Conservation (phyloP, 2,329 filamentous ascomycete genomes). For the Macrophomina phaseolina region DNA sequence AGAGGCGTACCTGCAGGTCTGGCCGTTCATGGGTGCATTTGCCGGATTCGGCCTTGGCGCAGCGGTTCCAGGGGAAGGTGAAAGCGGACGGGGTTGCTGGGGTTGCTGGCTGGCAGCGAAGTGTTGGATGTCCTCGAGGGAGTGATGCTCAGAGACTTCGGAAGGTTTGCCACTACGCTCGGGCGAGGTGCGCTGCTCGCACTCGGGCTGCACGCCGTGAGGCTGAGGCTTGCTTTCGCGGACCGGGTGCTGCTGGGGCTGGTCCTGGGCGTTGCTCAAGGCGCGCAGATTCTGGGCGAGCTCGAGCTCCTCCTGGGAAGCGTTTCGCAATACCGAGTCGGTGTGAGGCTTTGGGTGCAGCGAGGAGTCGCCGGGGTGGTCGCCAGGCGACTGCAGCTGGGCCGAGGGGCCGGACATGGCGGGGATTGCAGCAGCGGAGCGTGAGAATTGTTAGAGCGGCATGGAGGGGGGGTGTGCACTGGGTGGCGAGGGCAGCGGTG, state of each 20-base stretch:
- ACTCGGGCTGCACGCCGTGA: not conserved
- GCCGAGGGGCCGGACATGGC: conserved; percentile 13
- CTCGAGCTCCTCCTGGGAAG: conserved; percentile 57
- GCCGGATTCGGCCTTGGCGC: conserved; percentile 31
- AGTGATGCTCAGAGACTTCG: conserved; percentile 46
- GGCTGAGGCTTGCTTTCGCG: conserved; percentile 31
- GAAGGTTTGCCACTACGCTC: conserved; percentile 32
- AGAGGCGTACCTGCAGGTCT: conserved; percentile 71
- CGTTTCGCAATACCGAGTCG: conserved; percentile 44
- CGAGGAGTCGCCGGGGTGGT: conserved; percentile 5
- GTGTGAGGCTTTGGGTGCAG: conserved; percentile 6
- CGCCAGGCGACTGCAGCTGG: conserved; percentile 3
- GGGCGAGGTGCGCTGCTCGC: not conserved
- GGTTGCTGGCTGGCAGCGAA: conserved; percentile 33
- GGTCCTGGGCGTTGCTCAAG: conserved; percentile 52
- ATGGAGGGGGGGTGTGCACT: not conserved
- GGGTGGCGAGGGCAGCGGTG: not conserved
- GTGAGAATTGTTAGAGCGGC: conserved; percentile 3
- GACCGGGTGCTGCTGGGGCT: conserved; percentile 27
- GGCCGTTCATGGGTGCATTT: conserved; percentile 59
- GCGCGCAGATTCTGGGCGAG: conserved; percentile 53
- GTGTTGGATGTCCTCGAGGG: conserved; percentile 46
- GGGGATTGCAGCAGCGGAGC: not conserved
- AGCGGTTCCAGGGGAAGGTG: conserved; percentile 20
- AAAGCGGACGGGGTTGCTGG: conserved; percentile 16